Evolutionary conservation across 371 early-diverging fungal genomes (phyloP).

Genomic region (Gilbertella persicaria): DNA sequence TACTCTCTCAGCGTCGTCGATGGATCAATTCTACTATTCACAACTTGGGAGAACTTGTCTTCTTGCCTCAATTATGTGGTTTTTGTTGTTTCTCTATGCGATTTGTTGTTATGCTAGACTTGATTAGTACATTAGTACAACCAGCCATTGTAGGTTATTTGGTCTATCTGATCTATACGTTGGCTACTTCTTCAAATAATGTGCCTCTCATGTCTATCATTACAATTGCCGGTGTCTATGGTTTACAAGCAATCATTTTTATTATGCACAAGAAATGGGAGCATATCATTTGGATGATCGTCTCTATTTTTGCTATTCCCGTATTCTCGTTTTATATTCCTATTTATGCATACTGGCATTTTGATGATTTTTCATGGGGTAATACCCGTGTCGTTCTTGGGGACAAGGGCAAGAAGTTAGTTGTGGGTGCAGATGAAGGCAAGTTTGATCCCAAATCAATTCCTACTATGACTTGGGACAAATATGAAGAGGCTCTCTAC

Average conservation of each 20-base stretch:
- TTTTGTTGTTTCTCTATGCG: conserved; percentile 96
- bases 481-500: conserved; percentile 72
- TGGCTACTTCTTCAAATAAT: conserved; percentile 40
- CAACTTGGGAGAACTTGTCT: conserved; percentile 87
- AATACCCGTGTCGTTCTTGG: conserved; percentile 87
- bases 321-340: conserved; percentile 63
- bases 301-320: conserved; percentile 67
- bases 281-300: conserved; percentile 84
- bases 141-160: conserved; percentile 90
- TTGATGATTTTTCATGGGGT: conserved; percentile 89
- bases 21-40: conserved; percentile 98
- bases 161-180: conserved; percentile 67
- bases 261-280: conserved; percentile 74
- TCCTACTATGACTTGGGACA: conserved; percentile 81
- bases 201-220: conserved; percentile 63
- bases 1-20: conserved; percentile 92
- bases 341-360: conserved; percentile 86
- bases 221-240: conserved; percentile 77
- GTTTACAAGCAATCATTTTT: conserved; percentile 83
- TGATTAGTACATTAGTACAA: conserved; percentile 81
- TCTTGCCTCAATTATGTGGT: conserved; percentile 86
- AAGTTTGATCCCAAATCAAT: conserved; percentile 65
- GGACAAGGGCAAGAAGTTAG: conserved; percentile 67
- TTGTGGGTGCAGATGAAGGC: conserved; percentile 49
- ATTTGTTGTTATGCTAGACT: conserved; percentile 88